Percentiles rank a stretch among this genome's conserved stretches.
These are phyloP conservation scores for Patellifolia procumbens DNA, from an alignment of 179 eudicot genomes.

Conservation along the genomic window DNA sequence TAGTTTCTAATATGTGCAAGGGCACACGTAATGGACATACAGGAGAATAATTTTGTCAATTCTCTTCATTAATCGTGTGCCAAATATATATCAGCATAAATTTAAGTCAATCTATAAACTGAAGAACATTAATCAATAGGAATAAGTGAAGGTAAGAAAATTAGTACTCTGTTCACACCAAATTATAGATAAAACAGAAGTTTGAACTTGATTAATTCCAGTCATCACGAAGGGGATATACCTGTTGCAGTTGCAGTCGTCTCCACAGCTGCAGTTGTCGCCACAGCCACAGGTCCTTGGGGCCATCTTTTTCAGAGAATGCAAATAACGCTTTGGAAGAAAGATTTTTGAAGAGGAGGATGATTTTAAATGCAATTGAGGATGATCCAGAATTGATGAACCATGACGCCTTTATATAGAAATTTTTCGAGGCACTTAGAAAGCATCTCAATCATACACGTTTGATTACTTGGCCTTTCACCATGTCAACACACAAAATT, in stretches of 20 bases:
- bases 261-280: conserved; percentile 49
- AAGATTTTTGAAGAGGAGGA: not conserved
- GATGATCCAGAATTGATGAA: not conserved
- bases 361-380: conserved; percentile 7
- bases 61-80: no score
- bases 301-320: conserved; percentile 33
- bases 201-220: not conserved
- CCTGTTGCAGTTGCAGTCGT: conserved; percentile 41
- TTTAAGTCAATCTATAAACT: no score
- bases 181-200: not conserved
- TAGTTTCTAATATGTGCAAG: no score
- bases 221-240: not conserved
- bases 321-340: not conserved
- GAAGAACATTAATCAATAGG: no score
- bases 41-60: no score
- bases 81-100: no score
- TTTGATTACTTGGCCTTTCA: conserved; percentile 20
- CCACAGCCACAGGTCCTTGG: conserved; percentile 49
- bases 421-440: not conserved
- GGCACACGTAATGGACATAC: no score
- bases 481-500: conserved; percentile 17
- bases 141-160: no score
- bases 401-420: conserved; percentile 28
- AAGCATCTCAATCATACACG: conserved; percentile 29
- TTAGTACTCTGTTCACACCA: no score